These are phyloP conservation scores for Kluyveromyces nonfermentans DNA, from an alignment of 805 yeast species.

Conservation along the genomic window DNA sequence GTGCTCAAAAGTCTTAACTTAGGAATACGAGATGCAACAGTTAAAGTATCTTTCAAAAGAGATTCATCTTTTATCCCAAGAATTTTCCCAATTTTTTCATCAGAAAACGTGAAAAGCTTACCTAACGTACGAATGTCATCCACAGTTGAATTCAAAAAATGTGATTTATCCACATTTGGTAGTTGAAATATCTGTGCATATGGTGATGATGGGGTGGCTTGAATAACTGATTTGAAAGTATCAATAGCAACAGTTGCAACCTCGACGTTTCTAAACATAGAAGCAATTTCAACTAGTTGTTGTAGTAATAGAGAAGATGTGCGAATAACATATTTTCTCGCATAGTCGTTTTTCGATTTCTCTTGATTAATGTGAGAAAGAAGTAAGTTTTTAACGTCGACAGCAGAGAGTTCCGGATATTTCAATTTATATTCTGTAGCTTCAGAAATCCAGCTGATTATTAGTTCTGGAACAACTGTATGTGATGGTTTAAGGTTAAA, in stretches of 20 bases:
- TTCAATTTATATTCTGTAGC: constrained; percentile 56
- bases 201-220: constrained; percentile 53
- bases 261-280: constrained; percentile 66
- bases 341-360: constrained; percentile 27
- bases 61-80: constrained; percentile 43
- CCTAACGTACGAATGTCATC: constrained; percentile 50
- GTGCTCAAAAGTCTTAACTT: constrained; percentile 57
- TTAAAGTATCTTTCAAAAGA: constrained; percentile 40
- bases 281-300: constrained; percentile 74
- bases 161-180: constrained; percentile 54
- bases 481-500: constrained; percentile 69
- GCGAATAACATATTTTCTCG: constrained; percentile 48
- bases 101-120: constrained; percentile 52
- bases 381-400: constrained; percentile 43
- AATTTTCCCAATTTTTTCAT: constrained; percentile 43
- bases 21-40: constrained; percentile 60
- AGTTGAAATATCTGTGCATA: constrained; percentile 69
- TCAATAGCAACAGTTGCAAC: constrained; percentile 52
- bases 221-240: constrained; percentile 60
- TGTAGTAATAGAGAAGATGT: constrained; percentile 46
- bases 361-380: constrained; percentile 50
- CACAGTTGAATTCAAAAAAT: constrained; percentile 26
- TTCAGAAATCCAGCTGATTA: constrained; percentile 49
- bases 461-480: constrained; percentile 43
- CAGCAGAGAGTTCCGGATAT: constrained; percentile 33